Conservation (phyloP, 2,329 filamentous ascomycete genomes). For the Colletotrichum sp. region DNA sequence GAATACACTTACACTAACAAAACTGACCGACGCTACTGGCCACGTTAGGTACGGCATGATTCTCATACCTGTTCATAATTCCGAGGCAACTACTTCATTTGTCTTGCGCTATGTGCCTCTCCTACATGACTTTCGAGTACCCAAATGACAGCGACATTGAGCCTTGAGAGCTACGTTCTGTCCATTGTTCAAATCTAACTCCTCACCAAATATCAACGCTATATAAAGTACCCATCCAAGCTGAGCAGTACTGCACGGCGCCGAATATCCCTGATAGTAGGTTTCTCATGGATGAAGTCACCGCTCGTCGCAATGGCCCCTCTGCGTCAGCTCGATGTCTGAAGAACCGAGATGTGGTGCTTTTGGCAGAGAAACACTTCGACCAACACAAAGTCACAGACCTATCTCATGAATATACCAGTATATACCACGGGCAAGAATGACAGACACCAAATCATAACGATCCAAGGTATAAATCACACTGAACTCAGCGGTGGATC, state of each 20-base stretch:
- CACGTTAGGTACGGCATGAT: background rate
- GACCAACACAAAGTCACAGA: background rate
- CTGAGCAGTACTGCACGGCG: background rate
- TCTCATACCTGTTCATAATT: background rate
- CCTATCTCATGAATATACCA: background rate
- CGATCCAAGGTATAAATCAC: background rate
- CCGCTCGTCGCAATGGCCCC: background rate
- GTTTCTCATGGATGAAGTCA: background rate
- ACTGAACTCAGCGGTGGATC: background rate
- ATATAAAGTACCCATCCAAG: accelerated
- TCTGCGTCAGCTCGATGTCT: background rate
- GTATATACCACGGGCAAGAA: background rate
- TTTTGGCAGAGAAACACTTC: background rate
- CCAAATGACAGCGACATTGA: background rate
- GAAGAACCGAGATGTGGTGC: background rate
- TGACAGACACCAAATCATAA: background rate
- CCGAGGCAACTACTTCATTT: background rate
- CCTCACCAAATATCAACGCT: background rate
- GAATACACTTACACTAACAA: background rate
- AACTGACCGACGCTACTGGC: background rate
- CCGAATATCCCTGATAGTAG: background rate
- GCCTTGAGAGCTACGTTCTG: background rate
- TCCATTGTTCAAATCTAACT: accelerated
- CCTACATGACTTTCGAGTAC: accelerated
- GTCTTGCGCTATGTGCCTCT: background rate